These are phyloP conservation scores for Brassica napus DNA, from an alignment of 345 rosid species.

Conservation along the genomic window DNA sequence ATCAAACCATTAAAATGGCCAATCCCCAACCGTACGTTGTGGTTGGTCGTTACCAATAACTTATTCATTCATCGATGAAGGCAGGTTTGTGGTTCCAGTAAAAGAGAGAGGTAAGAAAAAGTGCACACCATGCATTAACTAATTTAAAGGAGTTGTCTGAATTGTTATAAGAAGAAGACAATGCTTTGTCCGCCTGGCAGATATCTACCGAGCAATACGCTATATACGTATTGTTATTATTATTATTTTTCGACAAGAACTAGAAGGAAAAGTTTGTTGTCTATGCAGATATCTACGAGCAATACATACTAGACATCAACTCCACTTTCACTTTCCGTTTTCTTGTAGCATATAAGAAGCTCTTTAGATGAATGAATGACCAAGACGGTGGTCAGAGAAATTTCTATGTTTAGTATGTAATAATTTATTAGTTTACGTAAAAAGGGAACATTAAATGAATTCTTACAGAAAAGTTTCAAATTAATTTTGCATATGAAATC, in stretches of 20 bases:
- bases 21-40: background rate
- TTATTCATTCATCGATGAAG: slow-evolving; percentile 15
- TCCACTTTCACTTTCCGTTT: slow-evolving; percentile 25
- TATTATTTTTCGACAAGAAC: too few species aligned
- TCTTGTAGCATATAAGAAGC: slow-evolving; percentile 18
- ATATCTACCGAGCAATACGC: background rate
- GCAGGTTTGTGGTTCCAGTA: background rate
- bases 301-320: slow-evolving; percentile 7
- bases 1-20: background rate
- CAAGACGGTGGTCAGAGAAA: slow-evolving; percentile 20
- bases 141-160: slow-evolving; percentile 19
- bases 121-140: slow-evolving; percentile 30
- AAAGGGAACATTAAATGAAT: slow-evolving; percentile 18
- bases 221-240: background rate
- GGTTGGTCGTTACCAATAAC: slow-evolving; percentile 29
- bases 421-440: slow-evolving; percentile 20
- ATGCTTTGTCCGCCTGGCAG: background rate
- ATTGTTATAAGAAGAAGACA: background rate
- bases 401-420: slow-evolving; percentile 23
- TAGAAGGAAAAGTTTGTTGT: background rate
- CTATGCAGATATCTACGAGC: background rate
- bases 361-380: slow-evolving; percentile 21
- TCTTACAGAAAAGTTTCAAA: slow-evolving; percentile 6
- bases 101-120: background rate
- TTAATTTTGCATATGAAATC: background rate